Percentiles rank a stretch among this genome's conserved stretches.
These are phyloP conservation scores for Fomes fomentarius DNA, from an alignment of 1,284 basidiomycete species.

Conservation along the genomic window DNA sequence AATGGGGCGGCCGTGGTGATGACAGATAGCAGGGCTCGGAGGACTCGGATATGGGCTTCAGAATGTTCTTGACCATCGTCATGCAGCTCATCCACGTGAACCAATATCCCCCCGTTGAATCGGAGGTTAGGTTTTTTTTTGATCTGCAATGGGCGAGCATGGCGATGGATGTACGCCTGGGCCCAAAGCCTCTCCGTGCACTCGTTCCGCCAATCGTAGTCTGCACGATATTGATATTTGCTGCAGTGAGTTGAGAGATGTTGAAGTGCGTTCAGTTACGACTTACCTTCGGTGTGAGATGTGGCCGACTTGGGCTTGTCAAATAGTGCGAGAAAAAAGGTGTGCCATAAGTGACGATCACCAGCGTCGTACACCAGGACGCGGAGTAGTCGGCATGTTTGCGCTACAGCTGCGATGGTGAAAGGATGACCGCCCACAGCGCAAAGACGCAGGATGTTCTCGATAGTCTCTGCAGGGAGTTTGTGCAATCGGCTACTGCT, in stretches of 20 bases:
- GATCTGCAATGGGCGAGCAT: too few relatives aligned
- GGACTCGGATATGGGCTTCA: too few relatives aligned
- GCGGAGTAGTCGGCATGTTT: conserved; percentile 45
- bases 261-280: neutral
- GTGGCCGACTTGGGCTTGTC: conserved; percentile 42
- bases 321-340: conserved; percentile 49
- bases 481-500: too few relatives aligned
- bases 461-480: conserved; percentile 9
- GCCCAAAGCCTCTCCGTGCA: conserved; percentile 25
- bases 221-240: neutral
- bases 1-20: conserved; percentile 33
- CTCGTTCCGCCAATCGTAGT: conserved; percentile 23
- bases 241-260: neutral
- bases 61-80: too few relatives aligned
- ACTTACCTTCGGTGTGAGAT: too few relatives aligned
- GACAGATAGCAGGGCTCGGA: conserved; percentile 23
- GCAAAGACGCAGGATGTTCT: conserved; percentile 24
- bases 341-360: conserved; percentile 55
- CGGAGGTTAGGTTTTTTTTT: too few relatives aligned
- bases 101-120: too few relatives aligned
- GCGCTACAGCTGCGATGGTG: conserved; percentile 42
- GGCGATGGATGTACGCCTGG: conserved; percentile 10
- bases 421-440: conserved; percentile 33
- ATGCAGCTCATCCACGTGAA: too few relatives aligned
- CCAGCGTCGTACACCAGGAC: conserved; percentile 42